A percentile compares a stretch with the other conserved stretches of the same genome.
These are phyloP conservation scores for Aphanoascus verrucosus DNA, from an alignment of 2,329 filamentous ascomycete genomes.

Conservation along the genomic window DNA sequence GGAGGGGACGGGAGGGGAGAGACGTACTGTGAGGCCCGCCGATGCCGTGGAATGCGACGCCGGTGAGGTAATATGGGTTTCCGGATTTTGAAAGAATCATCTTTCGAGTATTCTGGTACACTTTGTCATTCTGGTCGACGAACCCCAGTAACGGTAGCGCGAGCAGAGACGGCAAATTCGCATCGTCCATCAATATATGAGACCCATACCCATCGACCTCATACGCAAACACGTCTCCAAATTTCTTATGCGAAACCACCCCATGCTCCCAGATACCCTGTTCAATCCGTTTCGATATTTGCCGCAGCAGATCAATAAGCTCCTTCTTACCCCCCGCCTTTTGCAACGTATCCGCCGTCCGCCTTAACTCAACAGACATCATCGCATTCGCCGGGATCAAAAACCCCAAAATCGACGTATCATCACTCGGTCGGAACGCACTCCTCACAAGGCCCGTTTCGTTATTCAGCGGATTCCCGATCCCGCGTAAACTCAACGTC, in stretches of 20 bases:
- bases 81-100: constrained; percentile 64
- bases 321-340: constrained; percentile 45
- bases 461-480: constrained; percentile 81
- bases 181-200: constrained; percentile 54
- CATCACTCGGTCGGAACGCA: constrained; percentile 88
- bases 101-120: constrained; percentile 79
- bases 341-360: constrained; percentile 59
- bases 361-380: constrained; percentile 80
- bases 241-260: constrained; percentile 45
- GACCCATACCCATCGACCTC: constrained; percentile 57
- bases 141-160: constrained; percentile 52
- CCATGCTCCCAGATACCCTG: constrained; percentile 77
- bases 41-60: constrained; percentile 70
- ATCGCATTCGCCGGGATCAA: constrained; percentile 94
- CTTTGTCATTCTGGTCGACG: constrained; percentile 47
- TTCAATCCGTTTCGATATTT: constrained; percentile 55
- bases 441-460: constrained; percentile 80
- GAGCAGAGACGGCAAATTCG: constrained; percentile 53
- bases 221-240: constrained; percentile 52
- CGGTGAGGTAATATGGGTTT: constrained; percentile 82
- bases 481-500: constrained; percentile 68
- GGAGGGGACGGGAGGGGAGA: too few species aligned
- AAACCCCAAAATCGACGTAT: constrained; percentile 87
- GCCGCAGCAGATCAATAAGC: constrained; percentile 40
- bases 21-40: constrained; percentile 60